Percentiles rank a stretch among this genome's conserved stretches.
phyloP scores from a whole-genome alignment of 331 rosid species.

The Cydonia oblonga region DNA sequence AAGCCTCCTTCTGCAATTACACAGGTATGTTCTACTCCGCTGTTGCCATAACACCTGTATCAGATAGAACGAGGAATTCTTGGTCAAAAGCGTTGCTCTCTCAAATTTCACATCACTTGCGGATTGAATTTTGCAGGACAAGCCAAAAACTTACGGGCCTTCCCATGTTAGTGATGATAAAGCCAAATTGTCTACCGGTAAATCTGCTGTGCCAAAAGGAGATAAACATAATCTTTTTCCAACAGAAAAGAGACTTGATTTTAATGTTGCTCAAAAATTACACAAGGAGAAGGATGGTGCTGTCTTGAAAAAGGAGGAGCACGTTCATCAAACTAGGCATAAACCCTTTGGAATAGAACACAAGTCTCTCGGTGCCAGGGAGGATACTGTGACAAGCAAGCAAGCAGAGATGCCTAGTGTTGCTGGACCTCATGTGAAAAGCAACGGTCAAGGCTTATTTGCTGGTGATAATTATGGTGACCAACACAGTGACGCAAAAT shows the following conservation, averaged over 20 bases:
- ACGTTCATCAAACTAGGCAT: slow-evolving; percentile 27
- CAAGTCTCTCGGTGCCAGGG: slow-evolving; percentile 23
- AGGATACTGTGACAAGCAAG: slow-evolving; percentile 26
- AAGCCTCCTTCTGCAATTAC: slow-evolving; percentile 37
- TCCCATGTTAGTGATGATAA: slow-evolving; percentile 16
- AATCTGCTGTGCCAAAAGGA: slow-evolving; percentile 28
- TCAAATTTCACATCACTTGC: not conserved
- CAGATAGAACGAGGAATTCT: not conserved
- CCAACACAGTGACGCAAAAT: slow-evolving; percentile 19
- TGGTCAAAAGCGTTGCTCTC: not conserved
- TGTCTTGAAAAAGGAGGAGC: slow-evolving; percentile 30
- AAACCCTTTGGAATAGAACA: slow-evolving; percentile 29
- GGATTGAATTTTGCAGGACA: slow-evolving; percentile 40
- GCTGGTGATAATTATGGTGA: slow-evolving; percentile 20
- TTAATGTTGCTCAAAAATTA: slow-evolving; percentile 25
- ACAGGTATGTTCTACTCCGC: slow-evolving; percentile 35
- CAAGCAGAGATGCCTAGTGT: no score
- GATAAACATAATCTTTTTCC: slow-evolving; percentile 26
- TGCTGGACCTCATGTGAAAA: slow-evolving; percentile 27
- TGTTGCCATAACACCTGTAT: not conserved
- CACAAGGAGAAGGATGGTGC: slow-evolving; percentile 28
- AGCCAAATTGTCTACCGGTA: slow-evolving; percentile 22
- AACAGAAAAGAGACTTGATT: slow-evolving; percentile 34
- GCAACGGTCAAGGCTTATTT: slow-evolving; percentile 28
- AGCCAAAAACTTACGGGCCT: slow-evolving; percentile 25